These are phyloP conservation scores for Scleromitrula shiraiana DNA, from an alignment of 2,329 filamentous ascomycete species.

Conservation along the genomic window DNA sequence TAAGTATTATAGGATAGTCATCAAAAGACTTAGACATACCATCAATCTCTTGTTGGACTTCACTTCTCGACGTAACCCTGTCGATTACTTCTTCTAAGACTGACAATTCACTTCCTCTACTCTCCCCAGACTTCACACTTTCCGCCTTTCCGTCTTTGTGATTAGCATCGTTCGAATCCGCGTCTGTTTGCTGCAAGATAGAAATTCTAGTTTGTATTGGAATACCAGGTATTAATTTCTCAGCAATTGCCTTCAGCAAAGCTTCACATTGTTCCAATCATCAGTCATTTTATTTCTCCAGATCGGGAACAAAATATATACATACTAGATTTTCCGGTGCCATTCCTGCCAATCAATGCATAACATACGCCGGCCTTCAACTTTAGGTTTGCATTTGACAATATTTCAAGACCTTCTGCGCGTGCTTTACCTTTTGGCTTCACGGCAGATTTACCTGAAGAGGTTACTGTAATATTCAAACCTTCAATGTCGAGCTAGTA, in stretches of 20 bases:
- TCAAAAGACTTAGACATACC: conserved; percentile 32
- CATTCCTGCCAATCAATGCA: conserved; percentile 72
- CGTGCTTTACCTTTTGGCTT: conserved; percentile 45
- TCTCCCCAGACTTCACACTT: background rate
- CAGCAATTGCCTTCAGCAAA: conserved; percentile 64
- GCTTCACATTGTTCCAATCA: conserved; percentile 36
- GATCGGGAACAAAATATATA: background rate
- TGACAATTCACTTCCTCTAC: conserved; percentile 30
- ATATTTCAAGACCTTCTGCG: conserved; percentile 53
- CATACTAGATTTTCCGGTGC: conserved; percentile 73
- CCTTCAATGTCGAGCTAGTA: conserved; percentile 61
- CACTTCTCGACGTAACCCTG: conserved; percentile 46
- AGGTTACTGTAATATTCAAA: conserved; percentile 58
- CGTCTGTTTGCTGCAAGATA: conserved; percentile 59
- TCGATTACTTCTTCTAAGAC: conserved; percentile 65
- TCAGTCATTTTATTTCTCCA: conserved; percentile 6
- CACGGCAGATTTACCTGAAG: conserved; percentile 30
- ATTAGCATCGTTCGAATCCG: conserved; percentile 27
- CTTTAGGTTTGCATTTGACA: conserved; percentile 60
- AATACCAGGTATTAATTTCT: conserved; percentile 72
- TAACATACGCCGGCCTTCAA: conserved; percentile 69
- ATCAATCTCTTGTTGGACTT: conserved; percentile 52
- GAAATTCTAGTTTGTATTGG: conserved; percentile 57
- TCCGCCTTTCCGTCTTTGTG: conserved; percentile 24
- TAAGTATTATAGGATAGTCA: no score